Percentiles rank a stretch among this genome's conserved stretches.
Evolutionary conservation across 331 rosid species (phyloP).

Genomic region (Pyracantha coccinea): DNA sequence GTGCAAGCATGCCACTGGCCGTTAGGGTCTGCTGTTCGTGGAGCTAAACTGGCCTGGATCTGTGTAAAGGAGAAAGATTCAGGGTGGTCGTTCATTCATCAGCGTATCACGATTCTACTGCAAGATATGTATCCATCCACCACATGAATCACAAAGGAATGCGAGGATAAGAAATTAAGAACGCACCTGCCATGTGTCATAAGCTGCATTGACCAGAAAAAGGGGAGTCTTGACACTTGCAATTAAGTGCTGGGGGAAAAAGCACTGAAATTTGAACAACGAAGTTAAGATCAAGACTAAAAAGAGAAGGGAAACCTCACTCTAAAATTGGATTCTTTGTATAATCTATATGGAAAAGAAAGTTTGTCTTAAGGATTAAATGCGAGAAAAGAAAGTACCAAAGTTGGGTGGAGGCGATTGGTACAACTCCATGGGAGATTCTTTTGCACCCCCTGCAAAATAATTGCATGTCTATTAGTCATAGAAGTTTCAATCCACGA

Average conservation of each 20-base stretch:
- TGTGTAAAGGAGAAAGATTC: constrained; percentile 12
- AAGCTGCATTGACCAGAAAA: constrained; percentile 83
- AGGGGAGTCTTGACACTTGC: constrained; percentile 60
- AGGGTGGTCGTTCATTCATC: too few relatives aligned
- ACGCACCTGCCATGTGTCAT: constrained; percentile 93
- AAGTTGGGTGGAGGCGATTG: constrained; percentile 66
- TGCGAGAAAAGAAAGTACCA: constrained; percentile 35
- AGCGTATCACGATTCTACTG: not conserved
- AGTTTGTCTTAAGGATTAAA: not conserved
- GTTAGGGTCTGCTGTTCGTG: constrained; percentile 75
- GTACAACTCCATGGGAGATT: constrained; percentile 69
- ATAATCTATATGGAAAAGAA: not conserved
- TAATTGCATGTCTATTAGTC: not conserved
- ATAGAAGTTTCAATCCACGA: not conserved
- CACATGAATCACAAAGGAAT: not conserved
- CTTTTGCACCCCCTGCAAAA: constrained; percentile 48
- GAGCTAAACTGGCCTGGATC: constrained; percentile 87
- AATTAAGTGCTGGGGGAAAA: constrained; percentile 87
- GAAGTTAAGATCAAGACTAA: not conserved
- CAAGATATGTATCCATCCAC: not conserved
- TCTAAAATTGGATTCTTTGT: constrained; percentile 6
- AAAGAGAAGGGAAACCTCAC: not conserved
- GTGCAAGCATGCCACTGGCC: constrained; percentile 84
- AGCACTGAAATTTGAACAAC: constrained; percentile 49
- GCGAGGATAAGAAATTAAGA: not conserved